These are phyloP conservation scores for Mycena filopes DNA, from an alignment of 768 basidiomycete genomes.

Conservation along the genomic window DNA sequence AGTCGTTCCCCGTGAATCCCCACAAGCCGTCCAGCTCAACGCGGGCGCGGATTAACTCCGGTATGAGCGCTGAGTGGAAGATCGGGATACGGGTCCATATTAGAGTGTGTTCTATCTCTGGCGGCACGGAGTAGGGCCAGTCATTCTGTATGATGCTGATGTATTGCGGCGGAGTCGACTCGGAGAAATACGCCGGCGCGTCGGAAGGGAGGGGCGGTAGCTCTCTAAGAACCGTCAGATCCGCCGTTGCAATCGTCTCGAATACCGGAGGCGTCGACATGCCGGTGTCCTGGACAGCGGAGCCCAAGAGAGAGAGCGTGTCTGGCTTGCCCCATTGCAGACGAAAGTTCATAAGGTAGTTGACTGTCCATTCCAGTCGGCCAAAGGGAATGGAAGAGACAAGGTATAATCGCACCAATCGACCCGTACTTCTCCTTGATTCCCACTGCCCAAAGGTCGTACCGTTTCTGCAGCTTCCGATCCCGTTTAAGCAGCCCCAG, in stretches of 20 bases:
- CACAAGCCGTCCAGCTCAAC: conserved; percentile 82
- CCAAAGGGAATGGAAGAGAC: conserved; percentile 9
- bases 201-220: conserved; percentile 46
- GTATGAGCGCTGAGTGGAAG: conserved; percentile 68
- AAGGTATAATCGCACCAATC: conserved; percentile 56
- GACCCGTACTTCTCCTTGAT: conserved; percentile 73
- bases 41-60: conserved; percentile 60
- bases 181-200: conserved; percentile 71
- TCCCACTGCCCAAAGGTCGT: conserved; percentile 65
- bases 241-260: conserved; percentile 9
- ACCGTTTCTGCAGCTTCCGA: conserved; percentile 72
- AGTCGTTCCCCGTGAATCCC: conserved; percentile 77
- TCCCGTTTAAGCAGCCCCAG: conserved; percentile 85
- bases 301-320: conserved; percentile 67
- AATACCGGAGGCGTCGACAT: conserved; percentile 29
- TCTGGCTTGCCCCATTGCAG: conserved; percentile 83
- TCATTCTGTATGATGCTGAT: conserved; percentile 84
- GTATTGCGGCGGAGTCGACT: conserved; percentile 64
- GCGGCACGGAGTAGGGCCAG: conserved; percentile 90
- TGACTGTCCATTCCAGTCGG: conserved; percentile 53
- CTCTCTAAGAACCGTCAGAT: conserved; percentile 19
- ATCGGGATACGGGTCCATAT: conserved; percentile 84
- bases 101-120: conserved; percentile 77
- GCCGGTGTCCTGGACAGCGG: conserved; percentile 52
- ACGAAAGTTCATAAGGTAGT: conserved; percentile 73